phyloP scores from a whole-genome alignment of 352 stramenopile species.

The Aphanomyces astaci region DNA sequence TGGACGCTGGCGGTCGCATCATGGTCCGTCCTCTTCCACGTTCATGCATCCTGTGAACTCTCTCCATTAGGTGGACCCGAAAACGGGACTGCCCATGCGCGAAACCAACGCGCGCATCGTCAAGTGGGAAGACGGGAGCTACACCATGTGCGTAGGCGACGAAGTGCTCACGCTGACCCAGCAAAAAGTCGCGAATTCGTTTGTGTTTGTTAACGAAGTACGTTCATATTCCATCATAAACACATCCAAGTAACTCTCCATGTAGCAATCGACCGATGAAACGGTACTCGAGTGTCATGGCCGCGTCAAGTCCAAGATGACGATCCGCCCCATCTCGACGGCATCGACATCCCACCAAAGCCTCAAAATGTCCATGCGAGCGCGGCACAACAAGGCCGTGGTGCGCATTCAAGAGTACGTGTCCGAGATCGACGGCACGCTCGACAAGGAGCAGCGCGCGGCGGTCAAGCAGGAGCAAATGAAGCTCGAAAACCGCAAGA shows the following conservation, averaged over 20 bases:
- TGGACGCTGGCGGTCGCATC: background rate
- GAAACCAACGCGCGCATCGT: constrained; percentile 79
- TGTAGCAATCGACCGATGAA: constrained; percentile 47
- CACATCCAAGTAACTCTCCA: background rate
- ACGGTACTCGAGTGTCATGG: constrained; percentile 78
- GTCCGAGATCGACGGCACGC: constrained; percentile 73
- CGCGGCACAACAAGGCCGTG: constrained; percentile 83
- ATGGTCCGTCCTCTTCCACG: background rate
- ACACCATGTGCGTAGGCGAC: constrained; percentile 80
- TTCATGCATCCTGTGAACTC: background rate
- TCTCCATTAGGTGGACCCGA: constrained; percentile 53
- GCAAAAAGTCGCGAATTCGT: constrained; percentile 82
- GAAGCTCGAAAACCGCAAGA: constrained; percentile 78
- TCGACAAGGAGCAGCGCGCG: constrained; percentile 74
- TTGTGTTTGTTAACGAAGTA: constrained; percentile 72
- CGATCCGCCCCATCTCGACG: constrained; percentile 79
- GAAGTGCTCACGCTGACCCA: constrained; percentile 73
- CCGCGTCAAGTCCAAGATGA: constrained; percentile 75
- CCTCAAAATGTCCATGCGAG: constrained; percentile 83
- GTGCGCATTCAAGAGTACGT: constrained; percentile 83
- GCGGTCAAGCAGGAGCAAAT: constrained; percentile 82
- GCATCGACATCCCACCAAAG: constrained; percentile 80
- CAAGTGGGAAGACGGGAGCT: constrained; percentile 79
- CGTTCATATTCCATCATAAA: background rate
- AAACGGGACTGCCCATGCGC: constrained; percentile 45